Base-by-base conservation (phyloP, 129 eudicot species). In the Pulicaria dysenterica region DNA sequence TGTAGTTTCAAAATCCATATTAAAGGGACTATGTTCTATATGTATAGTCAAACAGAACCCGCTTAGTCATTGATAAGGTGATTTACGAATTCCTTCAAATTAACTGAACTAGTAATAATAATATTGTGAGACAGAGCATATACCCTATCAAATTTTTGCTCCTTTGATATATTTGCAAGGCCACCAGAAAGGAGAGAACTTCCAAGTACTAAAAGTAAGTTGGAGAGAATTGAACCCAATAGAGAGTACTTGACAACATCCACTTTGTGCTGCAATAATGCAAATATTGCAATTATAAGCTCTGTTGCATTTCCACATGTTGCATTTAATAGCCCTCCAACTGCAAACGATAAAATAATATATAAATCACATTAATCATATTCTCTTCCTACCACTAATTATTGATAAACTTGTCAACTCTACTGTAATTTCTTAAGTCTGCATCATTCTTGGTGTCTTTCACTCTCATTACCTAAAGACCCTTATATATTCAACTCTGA, bases 241-340 rank as follows among this genome's bases (percentile, higher is more conserved):
- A 93, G 90, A 3, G 96, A 89, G 70, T 89, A 93, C 72, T 93
- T 93, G 46, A 93, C 96, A 53, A 93, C 83, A 63, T 84, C 96
- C 10, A 93, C 88, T 80, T 93, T 93, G 83, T 85, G 66, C 44
- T 90, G 82, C 48, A 80, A 12, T 5, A 93, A 77, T 70, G 98
- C 98, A 58, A 85, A 63, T 70, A 93, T 83, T 69, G 96, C 89
- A 58, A 90, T 93, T 63, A 90, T 87, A 4, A 93, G 87, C 79
- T 93, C 98, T 5, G 98, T 89, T 6, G 92, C 98, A 87, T 93
- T 93, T 59, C 98, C 98, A 74, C 98, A 90, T 57, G 98, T 93
- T 55, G 98, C 95, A 81, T 93, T 93, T 63, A 93, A 69, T 34
- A 93, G 96, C 71, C 96, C 98, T 57, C 98, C 98, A 74, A 87